A percentile compares a stretch with the other conserved stretches of the same genome.
These are phyloP conservation scores for Herpetomonas samuelpessoai DNA, from an alignment of 208 protist genomes.

Conservation along the genomic window DNA sequence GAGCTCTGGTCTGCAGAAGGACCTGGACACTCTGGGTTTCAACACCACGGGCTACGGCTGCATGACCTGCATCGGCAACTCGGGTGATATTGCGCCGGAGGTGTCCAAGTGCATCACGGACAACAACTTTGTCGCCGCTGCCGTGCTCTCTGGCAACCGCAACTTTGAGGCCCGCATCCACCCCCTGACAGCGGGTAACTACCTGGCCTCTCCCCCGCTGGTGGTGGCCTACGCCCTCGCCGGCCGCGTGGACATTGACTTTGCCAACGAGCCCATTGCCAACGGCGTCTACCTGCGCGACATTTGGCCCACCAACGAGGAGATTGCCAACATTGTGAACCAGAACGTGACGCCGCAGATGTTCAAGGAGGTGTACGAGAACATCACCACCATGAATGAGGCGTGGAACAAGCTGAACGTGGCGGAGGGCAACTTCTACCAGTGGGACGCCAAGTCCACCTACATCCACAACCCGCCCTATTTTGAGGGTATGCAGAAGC, in stretches of 20 bases:
- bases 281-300: slow-evolving; percentile 94
- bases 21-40: slow-evolving; percentile 90
- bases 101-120: slow-evolving; percentile 92
- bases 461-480: slow-evolving; percentile 97
- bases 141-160: slow-evolving; percentile 96
- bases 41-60: slow-evolving; percentile 94
- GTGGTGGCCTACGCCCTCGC: slow-evolving; percentile 96
- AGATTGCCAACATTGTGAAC: slow-evolving; percentile 76
- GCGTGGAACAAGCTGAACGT: slow-evolving; percentile 92
- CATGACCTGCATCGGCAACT: slow-evolving; percentile 98
- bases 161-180: slow-evolving; percentile 97
- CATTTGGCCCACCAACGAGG: slow-evolving; percentile 94
- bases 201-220: slow-evolving; percentile 95
- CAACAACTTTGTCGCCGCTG: slow-evolving; percentile 92
- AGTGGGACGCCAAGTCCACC: slow-evolving; percentile 94
- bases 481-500: slow-evolving; percentile 87
- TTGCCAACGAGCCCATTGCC: slow-evolving; percentile 87
- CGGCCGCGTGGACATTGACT: slow-evolving; percentile 94
- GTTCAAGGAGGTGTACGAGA: slow-evolving; percentile 91
- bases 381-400: slow-evolving; percentile 89
- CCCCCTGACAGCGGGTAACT: slow-evolving; percentile 93
- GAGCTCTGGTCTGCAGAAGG: slow-evolving; percentile 78
- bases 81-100: slow-evolving; percentile 87
- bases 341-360: slow-evolving; percentile 84
- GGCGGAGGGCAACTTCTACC: slow-evolving; percentile 85